Base-by-base conservation (phyloP, 306 rosid genomes). In the Bauhinia variegata region DNA sequence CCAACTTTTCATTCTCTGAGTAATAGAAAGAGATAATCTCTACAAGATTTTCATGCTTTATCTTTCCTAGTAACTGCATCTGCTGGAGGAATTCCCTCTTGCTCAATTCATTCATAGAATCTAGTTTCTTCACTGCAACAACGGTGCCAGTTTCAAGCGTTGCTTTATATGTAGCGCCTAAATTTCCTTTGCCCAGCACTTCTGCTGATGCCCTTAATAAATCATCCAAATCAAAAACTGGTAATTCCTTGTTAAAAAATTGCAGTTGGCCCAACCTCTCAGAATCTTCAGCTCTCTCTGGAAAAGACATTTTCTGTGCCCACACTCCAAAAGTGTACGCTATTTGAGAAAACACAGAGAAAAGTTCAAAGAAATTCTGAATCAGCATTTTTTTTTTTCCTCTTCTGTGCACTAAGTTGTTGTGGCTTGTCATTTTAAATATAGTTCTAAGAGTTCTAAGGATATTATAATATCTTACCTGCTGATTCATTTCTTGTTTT, bases 171-270 rank as follows among this genome's bases (percentile, higher is more conserved):
- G 92, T 77, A 16, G 81, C 73, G 3, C 96, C 97, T 36, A 85
- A 72, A 23, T 76, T 56, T 18, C 90, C 96, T 39, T 69, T 82
- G 7, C 95, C 95, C 15, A 89, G 49, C 2, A 78, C 73, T 79
- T 87, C 84, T 47, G 92, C 92, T 7, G 97, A 83, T 36, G 96
- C 87, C 71, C 91, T 76, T 47, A 92, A 73, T 34, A 92, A 80
- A 75, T 92, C 96, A 61, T 92, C 97, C 82, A 92, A 70, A 79
- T 87, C 96, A 63, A 89, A 92, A 10, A 63, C 78, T 55, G 76
- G 82, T 16, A 84, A 47, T 55, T 82, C 80, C 75, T 80, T 79
- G 77, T 66, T 77, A 50, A 77, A 73, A 72, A 88, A 75, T 61
- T 88, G 85, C 65, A 86, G 55, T 65, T 55, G 66, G 4, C 80